phyloP scores from a whole-genome alignment of 176 grass and related monocot genomes.

The Triticum dicoccoides region DNA sequence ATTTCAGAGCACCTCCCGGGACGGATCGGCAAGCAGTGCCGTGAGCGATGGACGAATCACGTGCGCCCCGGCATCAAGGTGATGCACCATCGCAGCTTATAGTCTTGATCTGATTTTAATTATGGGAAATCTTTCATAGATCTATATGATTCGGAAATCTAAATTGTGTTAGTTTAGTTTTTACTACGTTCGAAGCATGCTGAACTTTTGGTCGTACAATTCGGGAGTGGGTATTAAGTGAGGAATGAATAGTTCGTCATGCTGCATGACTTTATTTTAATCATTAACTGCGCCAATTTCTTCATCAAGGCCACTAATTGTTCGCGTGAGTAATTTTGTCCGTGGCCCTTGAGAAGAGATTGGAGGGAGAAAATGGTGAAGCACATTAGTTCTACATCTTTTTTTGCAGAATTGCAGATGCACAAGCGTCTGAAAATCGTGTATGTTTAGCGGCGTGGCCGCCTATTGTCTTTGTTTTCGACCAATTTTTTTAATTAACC shows the following conservation, averaged over 20 bases:
- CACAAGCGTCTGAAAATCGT: no score
- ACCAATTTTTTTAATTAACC: no score
- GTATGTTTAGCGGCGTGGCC: no score
- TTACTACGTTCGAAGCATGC: neutral
- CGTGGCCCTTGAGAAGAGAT: neutral
- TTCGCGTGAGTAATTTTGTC: neutral
- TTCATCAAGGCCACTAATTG: neutral
- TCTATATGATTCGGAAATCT: neutral
- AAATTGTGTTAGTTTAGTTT: neutral
- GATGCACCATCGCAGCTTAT: neutral
- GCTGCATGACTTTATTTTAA: no score
- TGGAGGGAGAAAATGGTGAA: neutral
- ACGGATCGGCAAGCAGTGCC: slow-evolving; percentile 78
- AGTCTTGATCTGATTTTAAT: neutral
- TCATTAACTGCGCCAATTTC: no score
- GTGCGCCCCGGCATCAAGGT: slow-evolving; percentile 74
- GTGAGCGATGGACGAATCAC: slow-evolving; percentile 88
- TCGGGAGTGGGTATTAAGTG: neutral
- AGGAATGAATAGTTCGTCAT: neutral
- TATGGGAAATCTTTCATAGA: neutral
- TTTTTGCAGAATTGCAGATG: neutral
- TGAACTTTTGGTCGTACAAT: neutral
- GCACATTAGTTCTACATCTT: no score
- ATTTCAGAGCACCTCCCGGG: slow-evolving; percentile 58
- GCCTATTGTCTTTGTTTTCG: no score